Base-by-base conservation (phyloP, 225 moss, liverwort and hornwort species). In the Pleurozium schreberi region DNA sequence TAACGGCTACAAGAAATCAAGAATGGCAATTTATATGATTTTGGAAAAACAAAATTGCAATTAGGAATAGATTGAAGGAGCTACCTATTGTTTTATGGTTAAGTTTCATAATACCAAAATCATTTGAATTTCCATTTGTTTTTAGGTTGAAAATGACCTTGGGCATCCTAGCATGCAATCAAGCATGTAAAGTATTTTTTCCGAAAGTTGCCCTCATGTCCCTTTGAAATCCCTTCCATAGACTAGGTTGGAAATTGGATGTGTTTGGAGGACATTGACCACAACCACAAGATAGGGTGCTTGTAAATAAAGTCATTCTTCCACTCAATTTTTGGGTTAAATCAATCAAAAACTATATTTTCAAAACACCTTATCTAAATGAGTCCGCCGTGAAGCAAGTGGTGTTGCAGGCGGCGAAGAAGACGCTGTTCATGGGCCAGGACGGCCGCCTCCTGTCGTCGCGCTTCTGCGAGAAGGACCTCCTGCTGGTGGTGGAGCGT, bases 171-270 rank as follows among this genome's bases (percentile, higher is more conserved):
- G 3, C 0, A 14, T 0, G 1, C 3, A 8, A 0, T 70, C 0
- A 2, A 42, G 5, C 42, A 26, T 40, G 1, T 64, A 65, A 65
- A 34, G 10, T 36, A 17, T 8, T 8, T 66, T 5, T 17, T 65
- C 6, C 1, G 5, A 23, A 13, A 69, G 69, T 23, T 16, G 1
- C 36, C 11, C 11, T 7, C 34, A 7, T 8, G 34, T 9, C 12
- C 3, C 18, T 1, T 3, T 1, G 1, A 8, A 0, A 25, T 42
- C 10, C 14, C 8, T 1, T 42, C 0, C 1, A 27, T 42, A 1
- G 3, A 43, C 0, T 14, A 1, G 14, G 4, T 8, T 0, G 1
- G 0, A 8, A 42, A 13, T 70, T 27, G 0, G 15, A 14, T 0
- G 3, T 0, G 5, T 1, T 42, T 23, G 14, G 14, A 42, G 8